Evolutionary conservation across 2,329 filamentous ascomycete genomes (phyloP), one percentile per base, ranked within the genome.

Genomic region (Coleophoma cylindrospora): DNA sequence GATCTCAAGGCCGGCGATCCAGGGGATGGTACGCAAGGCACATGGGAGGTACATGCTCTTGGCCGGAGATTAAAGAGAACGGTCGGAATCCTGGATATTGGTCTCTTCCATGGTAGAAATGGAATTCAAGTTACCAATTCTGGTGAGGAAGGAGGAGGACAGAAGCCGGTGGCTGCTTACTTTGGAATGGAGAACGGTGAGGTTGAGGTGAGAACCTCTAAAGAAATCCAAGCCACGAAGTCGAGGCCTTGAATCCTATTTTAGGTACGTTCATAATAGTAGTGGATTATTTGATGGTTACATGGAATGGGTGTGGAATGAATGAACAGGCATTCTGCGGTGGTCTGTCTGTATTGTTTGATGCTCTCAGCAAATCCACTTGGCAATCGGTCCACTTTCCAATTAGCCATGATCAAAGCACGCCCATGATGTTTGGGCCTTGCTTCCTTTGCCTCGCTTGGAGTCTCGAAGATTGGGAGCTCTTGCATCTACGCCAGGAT

Each of bases 91-190:
- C 75, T 96, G 48, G 94, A 96, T 65, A 91, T 95, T 27, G 94
- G 94, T 13, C 77, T 99, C 43, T 99, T 99, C 73, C 81, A 84
- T 40, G 92, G 92, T 3, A 66, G 84, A 61, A 91, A 92, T 53
- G 92, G 92, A 0, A 73, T 81, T 14, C 76, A 95, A 66, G 80
- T 82, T 52, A 80, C 79, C 40, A 73, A 77, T 49, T 74, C 77
- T 51, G 76, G 82, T 56, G 70, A 76, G 62, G 74, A 77, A 48
- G 70, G 82, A 44, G 86, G 87, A 44, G 91, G 89, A 1, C 90
- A 96, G 72, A 95, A 92, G 72, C 94, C 94, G 0, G 79, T 96
- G 12, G 91, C 91, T 27, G 91, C 90, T 21, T 99, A 97, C 72
- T 99, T 97, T 70, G 94, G 94, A 34, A 88, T 94, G 82, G 80